A percentile compares a stretch with the other conserved stretches of the same genome.
These are phyloP conservation scores for Xylaria sp. DNA, from an alignment of 2,329 filamentous ascomycete species.

Conservation along the genomic window DNA sequence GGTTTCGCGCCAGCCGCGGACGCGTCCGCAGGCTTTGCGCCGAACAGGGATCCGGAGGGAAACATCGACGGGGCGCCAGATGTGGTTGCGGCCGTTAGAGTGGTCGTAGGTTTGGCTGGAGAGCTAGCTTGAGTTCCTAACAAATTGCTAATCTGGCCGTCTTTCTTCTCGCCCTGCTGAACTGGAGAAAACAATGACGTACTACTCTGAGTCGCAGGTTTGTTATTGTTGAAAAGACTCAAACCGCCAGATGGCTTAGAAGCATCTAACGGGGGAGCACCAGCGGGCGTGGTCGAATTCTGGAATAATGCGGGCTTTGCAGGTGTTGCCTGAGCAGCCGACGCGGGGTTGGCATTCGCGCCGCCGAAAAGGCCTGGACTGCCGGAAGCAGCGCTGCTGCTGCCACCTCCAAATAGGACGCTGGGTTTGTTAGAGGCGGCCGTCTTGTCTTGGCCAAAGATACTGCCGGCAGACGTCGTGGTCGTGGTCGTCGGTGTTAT, in stretches of 20 bases:
- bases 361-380: conserved; percentile 23
- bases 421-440: conserved; percentile 23
- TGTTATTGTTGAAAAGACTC: conserved; percentile 28
- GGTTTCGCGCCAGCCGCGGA: conserved; percentile 24
- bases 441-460: conserved; percentile 29
- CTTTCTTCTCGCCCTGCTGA: conserved; percentile 34
- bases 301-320: conserved; percentile 46
- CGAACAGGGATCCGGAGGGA: conserved; percentile 21
- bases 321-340: conserved; percentile 35
- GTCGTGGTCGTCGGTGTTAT: conserved; percentile 25
- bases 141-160: conserved; percentile 18
- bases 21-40: conserved; percentile 26
- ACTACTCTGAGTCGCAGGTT: conserved; percentile 19
- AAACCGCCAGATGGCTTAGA: conserved; percentile 27
- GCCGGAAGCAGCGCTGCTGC: conserved; percentile 13
- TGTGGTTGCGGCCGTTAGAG: conserved; percentile 27
- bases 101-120: conserved; percentile 26
- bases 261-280: conserved; percentile 43
- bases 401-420: conserved; percentile 24
- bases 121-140: conserved; percentile 20
- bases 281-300: conserved; percentile 51
- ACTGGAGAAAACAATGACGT: conserved; percentile 37
- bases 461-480: conserved; percentile 21
- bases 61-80: conserved; percentile 23
- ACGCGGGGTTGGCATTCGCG: conserved; percentile 16